Evolutionary conservation across 2,329 filamentous ascomycete genomes (phyloP), one percentile per base, ranked within the genome.

Genomic region (Pyrenophora seminiperda): DNA sequence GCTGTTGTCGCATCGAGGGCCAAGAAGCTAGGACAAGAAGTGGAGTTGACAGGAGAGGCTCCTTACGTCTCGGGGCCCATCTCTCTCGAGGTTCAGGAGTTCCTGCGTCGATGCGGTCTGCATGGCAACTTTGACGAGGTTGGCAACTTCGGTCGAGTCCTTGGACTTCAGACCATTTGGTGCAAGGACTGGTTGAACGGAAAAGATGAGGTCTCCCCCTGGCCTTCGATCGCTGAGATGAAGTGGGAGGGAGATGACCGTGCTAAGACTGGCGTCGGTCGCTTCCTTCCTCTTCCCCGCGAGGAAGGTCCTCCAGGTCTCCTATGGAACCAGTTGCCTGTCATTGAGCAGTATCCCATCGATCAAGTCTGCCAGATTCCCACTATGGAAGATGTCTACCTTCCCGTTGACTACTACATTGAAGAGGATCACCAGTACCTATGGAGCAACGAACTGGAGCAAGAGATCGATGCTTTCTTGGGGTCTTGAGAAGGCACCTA

Each of bases 161-260:
- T 78, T 4, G 65, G 65, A 24, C 54, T 66, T 34, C 61, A 65
- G 15, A 78, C 76, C 0, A 70, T 77, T 47, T 79, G 72, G 72
- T 74, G 72, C 47, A 15, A 31, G 0, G 54, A 71, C 37, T 72
- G 70, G 66, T 15, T 52, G 31, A 62, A 65, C 22, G 63, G 64
- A 11, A 72, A 72, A 36, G 63, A 70, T 2, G 65, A 71, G 41
- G 58, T 76, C 24, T 69, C 75, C 0, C 67, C 70, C 1, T 79
- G 75, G 75, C 77, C 77, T 0, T 60, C 61, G 9, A 34, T 59
- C 4, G 60, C 69, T 9, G 77, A 79, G 63, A 64, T 74, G 63
- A 76, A 76, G 54, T 79, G 77, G 70, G 77, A 79, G 54, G 77
- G 77, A 0, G 73, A 77, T 32, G 76, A 76, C 24, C 73, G 77